Evolutionary conservation across 495 filamentous ascomycete species (phyloP), one percentile per base, ranked within the genome.

Genomic region (Penicillium samsonianum): DNA sequence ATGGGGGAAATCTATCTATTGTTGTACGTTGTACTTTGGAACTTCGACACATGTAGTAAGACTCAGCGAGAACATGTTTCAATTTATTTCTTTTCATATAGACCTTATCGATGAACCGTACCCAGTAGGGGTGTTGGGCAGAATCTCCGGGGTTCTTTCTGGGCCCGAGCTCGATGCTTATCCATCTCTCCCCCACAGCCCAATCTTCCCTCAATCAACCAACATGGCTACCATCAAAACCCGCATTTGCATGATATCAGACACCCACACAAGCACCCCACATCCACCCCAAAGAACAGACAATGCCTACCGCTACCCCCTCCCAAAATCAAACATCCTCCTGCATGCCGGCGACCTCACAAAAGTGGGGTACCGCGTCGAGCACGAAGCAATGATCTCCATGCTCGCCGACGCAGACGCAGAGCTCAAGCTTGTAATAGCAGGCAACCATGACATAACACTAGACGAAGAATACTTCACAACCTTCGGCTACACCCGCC

Each of bases 311-410:
- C 75, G 78, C 28, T 47, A 67, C 38, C 78, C 79, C 0, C 74
- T 83, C 48, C 85, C 84, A 2, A 64, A 67, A 50, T 77, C 77
- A 47, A 83, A 92, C 67, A 77, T 92, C 41, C 76, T 85, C 10
- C 78, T 94, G 16, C 90, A 92, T 67, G 87, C 84, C 59, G 88
- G 89, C 41, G 89, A 92, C 68, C 67, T 92, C 22, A 92, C 89
- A 9, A 79, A 81, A 53, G 68, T 81, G 50, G 88, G 88, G 2
- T 78, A 78, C 14, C 45, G 80, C 3, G 47, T 65, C 40, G 82
- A 90, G 61, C 85, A 86, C 62, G 66, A 74, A 14, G 54, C 61
- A 7, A 73, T 78, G 9, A 62, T 92, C 20, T 50, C 72, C 3
- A 78, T 89, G 64, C 73, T 94, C 14, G 65, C 67, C 16, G 60